Evolutionary conservation across 2,329 filamentous ascomycete genomes (phyloP), one percentile per base, ranked within the genome.

Genomic region (Claviceps arundinis): DNA sequence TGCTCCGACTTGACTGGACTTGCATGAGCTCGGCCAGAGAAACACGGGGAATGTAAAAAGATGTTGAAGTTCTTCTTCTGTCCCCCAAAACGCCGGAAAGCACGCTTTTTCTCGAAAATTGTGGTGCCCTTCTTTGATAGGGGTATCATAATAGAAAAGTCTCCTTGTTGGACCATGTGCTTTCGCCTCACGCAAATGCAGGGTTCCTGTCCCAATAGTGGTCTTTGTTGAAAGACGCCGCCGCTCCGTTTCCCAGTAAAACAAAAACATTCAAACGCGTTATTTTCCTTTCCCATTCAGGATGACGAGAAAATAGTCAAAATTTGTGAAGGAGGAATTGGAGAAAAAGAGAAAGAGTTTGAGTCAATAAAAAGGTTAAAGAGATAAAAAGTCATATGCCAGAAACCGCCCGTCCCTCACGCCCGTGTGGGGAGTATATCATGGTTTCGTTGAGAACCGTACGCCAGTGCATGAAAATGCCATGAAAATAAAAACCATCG

Each of bases 211-310:
- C 61, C 62, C 58, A 52, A 55, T 59, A 57, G 56, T 64, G 30
- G 64, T 69, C 69, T 72, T 70, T 73, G 70, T 72, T 73, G 70
- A 72, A 72, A 72, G 68, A 71, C 68, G 67, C 70, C 66, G 59
- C 61, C 64, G 62, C 62, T 65, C 57, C 61, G 59, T 62, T 34
- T 57, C 65, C 62, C 62, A 67, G 61, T 63, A 61, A 62, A 64
- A 57, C 59, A 61, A 60, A 61, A 59, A 54, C 43, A 45, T 37
- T 37, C 9, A 22, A 26, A 47, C 26, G 8, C 16, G 30, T n/a
- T 3, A 26, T 51, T 52, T 51, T 2, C 24, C 24, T 17, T 11
- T 22, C 11, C 13, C 48, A 11, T 37, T 43, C 45, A 17, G 30
- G 5, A 52, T 51, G 55, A 61, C 54, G 56, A 57, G 55, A 62